Base-by-base conservation (phyloP, 192 early-diverging fungal genomes). In the Coemansia sp. region DNA sequence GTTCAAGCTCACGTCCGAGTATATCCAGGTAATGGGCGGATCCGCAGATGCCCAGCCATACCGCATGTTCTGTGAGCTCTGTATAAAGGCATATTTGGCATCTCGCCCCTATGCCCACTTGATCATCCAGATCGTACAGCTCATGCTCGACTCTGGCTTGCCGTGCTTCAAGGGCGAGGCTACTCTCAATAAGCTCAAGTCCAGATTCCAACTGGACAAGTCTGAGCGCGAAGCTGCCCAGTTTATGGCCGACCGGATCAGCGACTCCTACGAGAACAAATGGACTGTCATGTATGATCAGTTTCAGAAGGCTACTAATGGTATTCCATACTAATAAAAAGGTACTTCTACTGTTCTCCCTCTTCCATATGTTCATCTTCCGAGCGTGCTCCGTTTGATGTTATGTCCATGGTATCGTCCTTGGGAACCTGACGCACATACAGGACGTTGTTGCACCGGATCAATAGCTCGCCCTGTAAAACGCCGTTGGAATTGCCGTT, bases 1-100 rank as follows among this genome's bases (percentile, higher is more conserved):
- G 3, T 99, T 98, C 85, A 99, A 99, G 71, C 77, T 99, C 56
- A 99, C 97, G 0, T 83, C 91, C 21, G 97, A 99, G 79, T 96
- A 97, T 87, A 86, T 99, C 40, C 81, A 90, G 57, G 89, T 99
- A 23, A 92, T 99, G 93, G 95, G 97, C 32, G 92, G 90, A n/a
- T 84, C 87, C 31, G 66, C 83, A 3, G 80, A 85, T 18, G 82
- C 89, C 23, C 89, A 93, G 50, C 81, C 85, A 11, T 99, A 91
- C 76, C 79, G 84, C 53, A 81, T 87, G 77, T 97, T 99, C 76
- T 90, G 85, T 28, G 93, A 98, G 57, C 76, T 94, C 12, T 85
- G 87, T 23, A 84, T 99, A 51, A 93, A 92, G 71, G 88, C 91
- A 0, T 98, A 93, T 64, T 67, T 99, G 71, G 93, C 97, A 3